These are phyloP conservation scores for Oryza nivara DNA, from an alignment of 176 grass and related monocot species.

Conservation along the genomic window DNA sequence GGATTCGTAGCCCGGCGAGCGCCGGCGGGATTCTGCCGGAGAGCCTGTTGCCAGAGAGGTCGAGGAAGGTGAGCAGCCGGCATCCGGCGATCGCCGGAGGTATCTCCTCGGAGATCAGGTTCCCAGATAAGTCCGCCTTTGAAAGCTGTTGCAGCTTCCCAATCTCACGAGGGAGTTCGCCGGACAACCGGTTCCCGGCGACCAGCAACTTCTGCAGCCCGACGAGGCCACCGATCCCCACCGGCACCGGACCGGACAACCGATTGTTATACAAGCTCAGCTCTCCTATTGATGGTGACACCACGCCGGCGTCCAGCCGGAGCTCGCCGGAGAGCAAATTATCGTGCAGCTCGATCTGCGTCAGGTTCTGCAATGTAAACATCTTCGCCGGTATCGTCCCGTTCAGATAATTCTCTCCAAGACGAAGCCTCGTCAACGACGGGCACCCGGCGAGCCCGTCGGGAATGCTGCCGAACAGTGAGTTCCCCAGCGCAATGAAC, in stretches of 20 bases:
- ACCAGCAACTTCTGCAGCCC: slow-evolving; percentile 85
- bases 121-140: slow-evolving; percentile 69
- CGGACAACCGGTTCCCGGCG: slow-evolving; percentile 61
- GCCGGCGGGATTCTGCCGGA: slow-evolving; percentile 63
- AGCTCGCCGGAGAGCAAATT: slow-evolving; percentile 74
- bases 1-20: slow-evolving; percentile 60
- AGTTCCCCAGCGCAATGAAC: slow-evolving; percentile 80
- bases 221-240: slow-evolving; percentile 59
- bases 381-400: slow-evolving; percentile 70
- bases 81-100: slow-evolving; percentile 63
- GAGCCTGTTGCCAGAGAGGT: slow-evolving; percentile 70
- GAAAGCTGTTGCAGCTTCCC: slow-evolving; percentile 74
- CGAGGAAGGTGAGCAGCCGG: slow-evolving; percentile 71
- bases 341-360: slow-evolving; percentile 90
- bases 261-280: slow-evolving; percentile 78
- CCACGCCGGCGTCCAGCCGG: slow-evolving; percentile 46
- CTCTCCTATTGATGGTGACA: slow-evolving; percentile 65
- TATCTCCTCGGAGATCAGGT: slow-evolving; percentile 58
- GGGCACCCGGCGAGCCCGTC: slow-evolving; percentile 56
- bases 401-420: slow-evolving; percentile 88
- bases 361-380: slow-evolving; percentile 71
- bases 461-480: slow-evolving; percentile 75
- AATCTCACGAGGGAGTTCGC: slow-evolving; percentile 58
- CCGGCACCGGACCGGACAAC: slow-evolving; percentile 59
- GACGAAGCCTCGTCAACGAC: slow-evolving; percentile 65